Conservation (phyloP, 108 stramenopile genomes). For the Cyclotella cryptica region DNA sequence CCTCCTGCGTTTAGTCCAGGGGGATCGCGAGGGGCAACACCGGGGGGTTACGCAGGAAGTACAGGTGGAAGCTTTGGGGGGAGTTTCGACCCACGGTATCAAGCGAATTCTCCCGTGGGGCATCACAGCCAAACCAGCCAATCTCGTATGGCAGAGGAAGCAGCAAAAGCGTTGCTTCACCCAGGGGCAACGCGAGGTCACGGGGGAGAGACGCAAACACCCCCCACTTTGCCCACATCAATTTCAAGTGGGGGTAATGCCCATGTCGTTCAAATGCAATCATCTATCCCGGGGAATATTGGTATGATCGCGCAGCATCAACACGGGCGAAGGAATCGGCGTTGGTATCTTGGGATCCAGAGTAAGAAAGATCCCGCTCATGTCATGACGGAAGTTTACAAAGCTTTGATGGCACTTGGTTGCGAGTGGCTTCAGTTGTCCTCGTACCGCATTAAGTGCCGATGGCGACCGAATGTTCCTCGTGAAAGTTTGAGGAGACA, state of each 20-base stretch:
- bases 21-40: conserved; percentile 85
- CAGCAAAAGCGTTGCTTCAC: conserved; percentile 81
- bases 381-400: conserved; percentile 99
- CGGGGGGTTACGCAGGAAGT: conserved; percentile 69
- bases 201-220: conserved; percentile 49
- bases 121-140: conserved; percentile 57
- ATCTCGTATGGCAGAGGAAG: conserved; percentile 80
- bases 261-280: conserved; percentile 88
- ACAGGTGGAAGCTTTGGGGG: conserved; percentile 49
- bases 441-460: conserved; percentile 94
- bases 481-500: conserved; percentile 39
- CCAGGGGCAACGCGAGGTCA: conserved; percentile 47
- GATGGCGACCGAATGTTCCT: conserved; percentile 92
- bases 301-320: conserved; percentile 94
- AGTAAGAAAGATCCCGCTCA: conserved; percentile 99
- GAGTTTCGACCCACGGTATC: conserved; percentile 42
- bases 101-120: conserved; percentile 49
- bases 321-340: conserved; percentile 86
- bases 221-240: conserved; percentile 54
- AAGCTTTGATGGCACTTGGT: conserved; percentile 93
- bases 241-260: conserved; percentile 62
- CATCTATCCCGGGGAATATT: conserved; percentile 90
- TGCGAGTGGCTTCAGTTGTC: conserved; percentile 96
- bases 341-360: conserved; percentile 99
- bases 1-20: conserved; percentile 91